Evolutionary conservation across 108 stramenopile genomes (phyloP).

Genomic region (Mediolabrus comicus): DNA sequence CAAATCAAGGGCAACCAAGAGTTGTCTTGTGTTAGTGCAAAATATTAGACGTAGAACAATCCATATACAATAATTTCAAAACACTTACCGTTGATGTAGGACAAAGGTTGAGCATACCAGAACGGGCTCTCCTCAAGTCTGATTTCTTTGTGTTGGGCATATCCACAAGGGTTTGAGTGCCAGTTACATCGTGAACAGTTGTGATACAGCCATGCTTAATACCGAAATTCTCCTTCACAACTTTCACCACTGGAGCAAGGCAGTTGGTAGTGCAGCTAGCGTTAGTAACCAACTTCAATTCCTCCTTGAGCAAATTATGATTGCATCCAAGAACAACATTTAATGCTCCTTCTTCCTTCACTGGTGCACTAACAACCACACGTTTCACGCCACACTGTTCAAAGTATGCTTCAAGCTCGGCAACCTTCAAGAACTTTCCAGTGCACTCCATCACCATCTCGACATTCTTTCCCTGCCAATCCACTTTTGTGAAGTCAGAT

Average conservation of each 20-base stretch:
- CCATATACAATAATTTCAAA: background rate
- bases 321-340: constrained; percentile 97
- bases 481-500: constrained; percentile 72
- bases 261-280: constrained; percentile 97
- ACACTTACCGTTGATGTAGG: constrained; percentile 83
- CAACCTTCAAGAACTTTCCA: constrained; percentile 85
- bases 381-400: constrained; percentile 81
- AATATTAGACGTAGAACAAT: background rate
- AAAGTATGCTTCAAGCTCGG: constrained; percentile 75
- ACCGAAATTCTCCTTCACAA: constrained; percentile 89
- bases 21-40: background rate
- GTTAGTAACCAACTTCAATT: constrained; percentile 82
- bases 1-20: background rate
- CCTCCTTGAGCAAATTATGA: constrained; percentile 66
- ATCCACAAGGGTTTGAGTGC: constrained; percentile 88
- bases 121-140: constrained; percentile 89
- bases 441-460: constrained; percentile 94
- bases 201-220: constrained; percentile 94
- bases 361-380: constrained; percentile 93
- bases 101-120: constrained; percentile 90
- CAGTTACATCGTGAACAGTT: constrained; percentile 93
- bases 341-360: constrained; percentile 88
- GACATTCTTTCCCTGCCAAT: constrained; percentile 69
- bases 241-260: constrained; percentile 91
- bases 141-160: constrained; percentile 91